Evolutionary conservation across 1,284 basidiomycete species (phyloP), one percentile per base, ranked within the genome.

Genomic region (Testicularia cyperi): DNA sequence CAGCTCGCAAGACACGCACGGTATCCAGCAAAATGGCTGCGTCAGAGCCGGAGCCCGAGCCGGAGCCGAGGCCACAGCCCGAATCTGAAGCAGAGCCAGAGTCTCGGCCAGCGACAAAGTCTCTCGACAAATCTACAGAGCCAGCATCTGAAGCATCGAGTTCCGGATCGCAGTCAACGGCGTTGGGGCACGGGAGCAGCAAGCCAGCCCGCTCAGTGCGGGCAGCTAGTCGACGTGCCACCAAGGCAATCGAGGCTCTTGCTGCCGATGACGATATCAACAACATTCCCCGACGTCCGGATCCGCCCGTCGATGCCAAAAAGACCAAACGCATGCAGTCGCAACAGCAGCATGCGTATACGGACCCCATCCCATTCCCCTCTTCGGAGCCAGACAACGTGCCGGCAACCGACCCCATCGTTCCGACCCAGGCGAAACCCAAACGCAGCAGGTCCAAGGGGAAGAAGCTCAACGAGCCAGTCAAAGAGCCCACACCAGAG

Each of bases 201-300:
- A 21, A 18, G 7, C 33, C 53, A 16, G 22, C 49, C 18, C 48
- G 56, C 4, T 43, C 49, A 4, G 36, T 36, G 13, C 48, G 49
- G 18, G 55, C 48, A 10, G 60, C 52, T 5, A 64, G 60, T 39
- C 38, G 49, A 29, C 38, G 60, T 26, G 54, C 54, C 10, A 57
- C 60, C 20, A 53, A 48, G 27, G 45, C 48, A 16, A 45, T 63
- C 34, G 46, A 38, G 13, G 21, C 53, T 20, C 44, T 64, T 13
- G 40, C 44, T 5, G 40, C 42, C 5, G 60, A 58, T 23, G 49
- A 45, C 15, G 55, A 51, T 29, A 41, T 60, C 30, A 41, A 62
- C 33, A 42, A 36, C 25, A 61, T 49, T 6, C 42, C 46, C 7
- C 32, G 57, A 4, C 32, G 57, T 6, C 51, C 57, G 1, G 57